These are phyloP conservation scores for Phytophthora kernoviae DNA, from an alignment of 352 stramenopile genomes.

Conservation along the genomic window DNA sequence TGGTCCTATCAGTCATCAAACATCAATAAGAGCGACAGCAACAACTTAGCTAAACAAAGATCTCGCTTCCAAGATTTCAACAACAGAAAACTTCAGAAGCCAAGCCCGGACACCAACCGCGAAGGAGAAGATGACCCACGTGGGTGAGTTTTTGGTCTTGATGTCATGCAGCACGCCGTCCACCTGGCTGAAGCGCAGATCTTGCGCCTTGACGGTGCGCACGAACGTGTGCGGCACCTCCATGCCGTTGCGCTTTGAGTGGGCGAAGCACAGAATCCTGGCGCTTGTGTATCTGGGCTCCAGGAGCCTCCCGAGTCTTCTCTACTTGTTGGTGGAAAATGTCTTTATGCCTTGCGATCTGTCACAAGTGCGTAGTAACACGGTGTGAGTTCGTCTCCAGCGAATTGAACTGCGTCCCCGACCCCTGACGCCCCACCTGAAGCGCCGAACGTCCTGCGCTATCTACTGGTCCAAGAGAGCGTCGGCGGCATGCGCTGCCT, in stretches of 20 bases:
- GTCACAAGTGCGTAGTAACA: slow-evolving; percentile 3
- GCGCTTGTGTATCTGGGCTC: slow-evolving; percentile 14
- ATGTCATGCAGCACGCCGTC: slow-evolving; percentile 74
- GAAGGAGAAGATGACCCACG: slow-evolving; percentile 80
- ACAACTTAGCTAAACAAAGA: neutral
- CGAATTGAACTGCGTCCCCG: neutral
- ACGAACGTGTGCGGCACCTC: slow-evolving; percentile 83
- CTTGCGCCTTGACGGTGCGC: slow-evolving; percentile 80
- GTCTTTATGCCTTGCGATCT: slow-evolving; percentile 1
- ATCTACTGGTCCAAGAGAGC: slow-evolving; percentile 13
- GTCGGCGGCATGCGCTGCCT: slow-evolving; percentile 38
- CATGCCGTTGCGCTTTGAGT: slow-evolving; percentile 49
- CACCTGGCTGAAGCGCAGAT: slow-evolving; percentile 79
- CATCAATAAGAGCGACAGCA: neutral
- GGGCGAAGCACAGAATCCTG: slow-evolving; percentile 48
- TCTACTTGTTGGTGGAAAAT: neutral
- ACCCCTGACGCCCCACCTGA: neutral
- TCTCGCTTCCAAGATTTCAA: no score
- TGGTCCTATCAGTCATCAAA: slow-evolving; percentile 53
- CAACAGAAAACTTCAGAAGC: no score
- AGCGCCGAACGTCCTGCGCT: neutral
- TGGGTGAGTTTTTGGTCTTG: slow-evolving; percentile 63
- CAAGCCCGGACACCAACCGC: slow-evolving; percentile 49
- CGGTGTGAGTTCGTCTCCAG: neutral
- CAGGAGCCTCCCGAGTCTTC: slow-evolving; percentile 11